Evolutionary conservation across 208 protist species (phyloP).

Genomic region (Acanthamoeba castellanii): DNA sequence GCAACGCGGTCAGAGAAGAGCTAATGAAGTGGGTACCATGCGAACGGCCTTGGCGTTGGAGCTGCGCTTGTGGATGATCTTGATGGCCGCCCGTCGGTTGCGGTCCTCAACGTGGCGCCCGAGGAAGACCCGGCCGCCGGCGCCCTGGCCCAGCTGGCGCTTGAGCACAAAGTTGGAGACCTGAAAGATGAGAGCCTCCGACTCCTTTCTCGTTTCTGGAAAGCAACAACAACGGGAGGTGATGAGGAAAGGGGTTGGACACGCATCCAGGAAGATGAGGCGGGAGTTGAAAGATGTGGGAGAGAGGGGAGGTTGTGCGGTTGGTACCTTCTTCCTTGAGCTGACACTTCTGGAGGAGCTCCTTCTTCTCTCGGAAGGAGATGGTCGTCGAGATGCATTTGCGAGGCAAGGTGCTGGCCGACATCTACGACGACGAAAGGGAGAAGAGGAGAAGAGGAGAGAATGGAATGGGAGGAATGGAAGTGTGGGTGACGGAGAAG

Average conservation of each 20-base stretch:
- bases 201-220: slow-evolving; percentile 51
- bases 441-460: neutral
- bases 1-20: neutral
- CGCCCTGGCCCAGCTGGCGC: slow-evolving; percentile 69
- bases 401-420: slow-evolving; percentile 21
- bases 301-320: no score
- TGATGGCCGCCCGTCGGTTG: slow-evolving; percentile 52
- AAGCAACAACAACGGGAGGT: neutral
- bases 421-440: slow-evolving; percentile 16
- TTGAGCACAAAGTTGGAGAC: slow-evolving; percentile 58
- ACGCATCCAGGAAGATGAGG: neutral
- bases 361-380: slow-evolving; percentile 60
- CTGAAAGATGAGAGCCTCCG: slow-evolving; percentile 60
- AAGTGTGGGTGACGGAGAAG: neutral
- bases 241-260: neutral
- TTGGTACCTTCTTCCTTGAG: slow-evolving; percentile 53
- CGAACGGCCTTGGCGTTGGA: slow-evolving; percentile 71
- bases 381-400: slow-evolving; percentile 71
- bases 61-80: slow-evolving; percentile 69
- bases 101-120: slow-evolving; percentile 25
- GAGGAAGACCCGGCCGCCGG: slow-evolving; percentile 66
- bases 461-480: neutral
- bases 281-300: neutral
- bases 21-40: neutral
- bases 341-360: slow-evolving; percentile 46